phyloP scores from a whole-genome alignment of 192 early-diverging fungal genomes.

The Mortierella antarctica region DNA sequence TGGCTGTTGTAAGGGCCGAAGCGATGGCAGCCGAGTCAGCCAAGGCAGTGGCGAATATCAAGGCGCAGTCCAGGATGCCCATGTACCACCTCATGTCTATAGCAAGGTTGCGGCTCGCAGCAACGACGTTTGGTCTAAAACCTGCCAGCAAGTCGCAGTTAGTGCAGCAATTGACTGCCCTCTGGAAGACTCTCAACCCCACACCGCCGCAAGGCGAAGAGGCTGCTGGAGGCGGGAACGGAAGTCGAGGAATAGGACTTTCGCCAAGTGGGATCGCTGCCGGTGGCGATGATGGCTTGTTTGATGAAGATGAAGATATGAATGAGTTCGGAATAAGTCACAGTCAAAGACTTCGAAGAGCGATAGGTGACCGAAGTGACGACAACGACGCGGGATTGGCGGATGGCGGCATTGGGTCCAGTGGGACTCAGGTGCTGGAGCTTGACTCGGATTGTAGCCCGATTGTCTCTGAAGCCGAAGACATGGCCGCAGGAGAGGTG shows the following conservation, averaged over 20 bases:
- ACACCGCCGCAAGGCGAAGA: not conserved
- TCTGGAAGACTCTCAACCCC: slow-evolving; percentile 23
- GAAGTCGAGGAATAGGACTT: too few relatives aligned
- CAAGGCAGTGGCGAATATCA: slow-evolving; percentile 16
- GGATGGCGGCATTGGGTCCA: too few relatives aligned
- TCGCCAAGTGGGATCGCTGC: too few relatives aligned
- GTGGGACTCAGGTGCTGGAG: too few relatives aligned
- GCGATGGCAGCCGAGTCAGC: slow-evolving; percentile 22
- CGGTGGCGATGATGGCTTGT: not conserved
- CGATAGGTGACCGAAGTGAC: too few relatives aligned
- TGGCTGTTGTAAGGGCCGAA: not conserved
- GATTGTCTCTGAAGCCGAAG: not conserved
- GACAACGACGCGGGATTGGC: too few relatives aligned
- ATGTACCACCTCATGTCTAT: slow-evolving; percentile 26
- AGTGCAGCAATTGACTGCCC: slow-evolving; percentile 24
- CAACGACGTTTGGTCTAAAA: slow-evolving; percentile 36
- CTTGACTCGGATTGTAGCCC: too few relatives aligned
- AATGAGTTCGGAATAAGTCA: not conserved
- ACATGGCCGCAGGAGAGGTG: not conserved
- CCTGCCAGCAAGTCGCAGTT: slow-evolving; percentile 8
- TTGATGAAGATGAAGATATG: not conserved
- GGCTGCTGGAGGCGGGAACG: not conserved
- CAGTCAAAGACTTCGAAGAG: too few relatives aligned
- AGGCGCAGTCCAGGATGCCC: slow-evolving; percentile 6
- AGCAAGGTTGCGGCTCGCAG: slow-evolving; percentile 10